A percentile compares a stretch with the other conserved stretches of the same genome.
Conservation (phyloP, 2,329 filamentous ascomycete genomes). For the Fusarium austroafricanum region DNA sequence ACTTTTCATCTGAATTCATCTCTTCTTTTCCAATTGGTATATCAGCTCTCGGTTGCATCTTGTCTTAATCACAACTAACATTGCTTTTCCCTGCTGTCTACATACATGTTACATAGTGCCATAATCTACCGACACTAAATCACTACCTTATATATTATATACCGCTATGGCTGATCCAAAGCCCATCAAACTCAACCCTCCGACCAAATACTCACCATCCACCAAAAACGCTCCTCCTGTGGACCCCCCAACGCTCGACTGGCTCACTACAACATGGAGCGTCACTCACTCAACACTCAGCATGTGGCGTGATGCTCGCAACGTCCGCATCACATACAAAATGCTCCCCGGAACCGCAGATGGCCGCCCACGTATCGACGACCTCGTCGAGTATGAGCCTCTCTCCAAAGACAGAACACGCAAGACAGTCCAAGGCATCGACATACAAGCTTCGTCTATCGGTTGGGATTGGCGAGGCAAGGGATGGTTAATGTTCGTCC, state of each 20-base stretch:
- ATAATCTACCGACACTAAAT: neutral
- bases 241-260: slow-evolving; percentile 63
- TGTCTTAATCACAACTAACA: neutral
- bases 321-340: slow-evolving; percentile 83
- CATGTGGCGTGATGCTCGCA: slow-evolving; percentile 85
- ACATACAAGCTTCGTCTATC: slow-evolving; percentile 58
- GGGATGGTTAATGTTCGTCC: slow-evolving; percentile 77
- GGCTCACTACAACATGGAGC: slow-evolving; percentile 75
- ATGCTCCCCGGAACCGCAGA: slow-evolving; percentile 57
- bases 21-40: neutral
- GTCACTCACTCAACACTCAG: slow-evolving; percentile 80
- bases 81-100: neutral
- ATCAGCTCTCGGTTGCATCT: slow-evolving; percentile 2
- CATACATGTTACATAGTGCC: neutral
- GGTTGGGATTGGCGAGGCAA: slow-evolving; percentile 82
- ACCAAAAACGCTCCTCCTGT: slow-evolving; percentile 47
- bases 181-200: slow-evolving; percentile 49
- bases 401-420: slow-evolving; percentile 59
- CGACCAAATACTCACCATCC: slow-evolving; percentile 61
- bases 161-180: slow-evolving; percentile 33
- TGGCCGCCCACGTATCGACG: slow-evolving; percentile 68
- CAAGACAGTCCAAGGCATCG: slow-evolving; percentile 74
- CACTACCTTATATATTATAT: too few relatives aligned
- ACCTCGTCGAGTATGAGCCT: slow-evolving; percentile 77
- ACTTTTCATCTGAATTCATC: slow-evolving; percentile 4